Conservation (phyloP, 106 monocot genomes). For the Ottelia alismoides region DNA sequence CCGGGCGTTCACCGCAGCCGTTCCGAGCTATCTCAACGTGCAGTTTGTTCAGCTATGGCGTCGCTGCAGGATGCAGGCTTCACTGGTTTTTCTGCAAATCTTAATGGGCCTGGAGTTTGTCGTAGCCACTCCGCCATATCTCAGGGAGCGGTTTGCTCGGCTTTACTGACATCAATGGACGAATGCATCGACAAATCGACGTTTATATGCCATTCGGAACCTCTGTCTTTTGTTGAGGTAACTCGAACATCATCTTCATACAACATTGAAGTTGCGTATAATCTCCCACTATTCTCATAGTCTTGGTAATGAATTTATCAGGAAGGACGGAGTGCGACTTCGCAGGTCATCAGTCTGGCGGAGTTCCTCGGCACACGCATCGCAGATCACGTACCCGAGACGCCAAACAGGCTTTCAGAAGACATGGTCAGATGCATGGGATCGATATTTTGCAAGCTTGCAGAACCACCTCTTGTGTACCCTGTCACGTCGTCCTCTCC, state of each 20-base stretch:
- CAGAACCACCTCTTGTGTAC: slow-evolving; percentile 52
- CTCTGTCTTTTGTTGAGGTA: slow-evolving; percentile 66
- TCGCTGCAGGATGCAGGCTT: slow-evolving; percentile 15
- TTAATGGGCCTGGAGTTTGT: slow-evolving; percentile 24
- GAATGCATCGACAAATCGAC: slow-evolving; percentile 30
- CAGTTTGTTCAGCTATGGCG: slow-evolving; percentile 2
- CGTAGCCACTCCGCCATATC: slow-evolving; percentile 71
- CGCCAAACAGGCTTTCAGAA: slow-evolving; percentile 71
- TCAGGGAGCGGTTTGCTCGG: slow-evolving; percentile 44
- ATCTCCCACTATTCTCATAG: too few relatives aligned
- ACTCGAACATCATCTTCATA: background rate
- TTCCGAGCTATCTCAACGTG: background rate
- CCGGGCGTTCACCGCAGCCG: background rate
- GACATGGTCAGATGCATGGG: slow-evolving; percentile 78
- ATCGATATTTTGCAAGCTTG: slow-evolving; percentile 60
- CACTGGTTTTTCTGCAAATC: slow-evolving; percentile 11
- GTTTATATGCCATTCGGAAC: slow-evolving; percentile 64
- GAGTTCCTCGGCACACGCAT: slow-evolving; percentile 75
- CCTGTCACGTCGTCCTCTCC: slow-evolving; percentile 41
- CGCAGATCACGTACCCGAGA: slow-evolving; percentile 57
- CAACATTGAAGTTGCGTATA: too few relatives aligned
- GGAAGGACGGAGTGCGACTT: slow-evolving; percentile 29
- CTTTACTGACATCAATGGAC: slow-evolving; percentile 41
- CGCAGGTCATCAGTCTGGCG: slow-evolving; percentile 67
- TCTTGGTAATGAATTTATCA: too few relatives aligned